Evolutionary conservation across 345 rosid species (phyloP).

Genomic region (Orychophragmus violaceus): DNA sequence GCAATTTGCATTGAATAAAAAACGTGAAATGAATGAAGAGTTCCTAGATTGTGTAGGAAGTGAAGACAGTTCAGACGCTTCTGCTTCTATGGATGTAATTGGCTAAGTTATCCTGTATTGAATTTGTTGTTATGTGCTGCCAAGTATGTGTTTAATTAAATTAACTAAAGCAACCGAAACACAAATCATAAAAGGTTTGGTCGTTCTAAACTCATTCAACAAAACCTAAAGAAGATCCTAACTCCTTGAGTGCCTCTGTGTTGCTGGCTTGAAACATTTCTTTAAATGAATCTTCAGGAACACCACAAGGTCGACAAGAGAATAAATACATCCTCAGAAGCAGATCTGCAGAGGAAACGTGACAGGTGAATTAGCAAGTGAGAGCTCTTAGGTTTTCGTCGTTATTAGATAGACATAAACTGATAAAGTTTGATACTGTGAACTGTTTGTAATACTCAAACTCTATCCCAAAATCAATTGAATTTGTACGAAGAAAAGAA

Average conservation of each 20-base stretch:
- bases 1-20: conserved; percentile 91
- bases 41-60: conserved; percentile 76
- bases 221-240: conserved; percentile 1
- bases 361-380: conserved; percentile 95
- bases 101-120: background rate
- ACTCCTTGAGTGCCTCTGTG: conserved; percentile 6
- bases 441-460: too few relatives aligned
- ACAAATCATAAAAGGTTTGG: background rate
- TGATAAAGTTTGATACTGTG: too few relatives aligned
- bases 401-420: conserved; percentile 19
- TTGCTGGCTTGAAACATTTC: conserved; percentile 15
- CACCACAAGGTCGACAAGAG: conserved; percentile 34
- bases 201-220: background rate
- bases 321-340: conserved; percentile 28
- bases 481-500: too few relatives aligned
- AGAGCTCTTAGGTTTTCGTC: conserved; percentile 65
- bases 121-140: conserved; percentile 1
- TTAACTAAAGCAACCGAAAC: background rate
- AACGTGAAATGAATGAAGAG: conserved; percentile 73
- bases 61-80: conserved; percentile 39
- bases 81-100: conserved; percentile 39
- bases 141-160: conserved; percentile 12
- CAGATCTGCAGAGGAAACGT: conserved; percentile 45
- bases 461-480: too few relatives aligned
- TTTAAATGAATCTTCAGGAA: conserved; percentile 52